Percentiles rank a stretch among this genome's conserved stretches.
phyloP scores from a whole-genome alignment of 192 early-diverging fungal species.

The Entomortierella lignicola region DNA sequence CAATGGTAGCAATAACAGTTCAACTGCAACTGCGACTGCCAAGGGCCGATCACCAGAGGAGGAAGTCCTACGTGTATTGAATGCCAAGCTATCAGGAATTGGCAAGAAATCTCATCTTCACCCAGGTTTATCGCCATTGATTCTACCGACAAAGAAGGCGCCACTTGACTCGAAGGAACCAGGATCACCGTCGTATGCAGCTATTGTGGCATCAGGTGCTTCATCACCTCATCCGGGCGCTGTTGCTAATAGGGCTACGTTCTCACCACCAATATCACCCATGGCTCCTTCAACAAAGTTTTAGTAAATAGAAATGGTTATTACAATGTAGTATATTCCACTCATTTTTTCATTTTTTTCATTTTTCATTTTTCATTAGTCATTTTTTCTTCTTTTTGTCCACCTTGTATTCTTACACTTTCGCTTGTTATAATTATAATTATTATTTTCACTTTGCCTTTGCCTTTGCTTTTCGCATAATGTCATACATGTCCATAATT shows the following conservation, averaged over 20 bases:
- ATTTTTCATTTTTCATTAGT: too few relatives aligned
- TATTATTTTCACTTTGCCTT: background rate
- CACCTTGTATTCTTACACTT: too few relatives aligned
- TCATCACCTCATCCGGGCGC: constrained; percentile 26
- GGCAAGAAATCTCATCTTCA: constrained; percentile 20
- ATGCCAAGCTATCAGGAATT: constrained; percentile 18
- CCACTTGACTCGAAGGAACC: constrained; percentile 1
- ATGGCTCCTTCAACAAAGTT: background rate
- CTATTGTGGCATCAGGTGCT: constrained; percentile 38
- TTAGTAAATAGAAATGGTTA: too few relatives aligned
- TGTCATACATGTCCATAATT: too few relatives aligned
- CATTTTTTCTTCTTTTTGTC: too few relatives aligned
- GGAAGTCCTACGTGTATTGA: constrained; percentile 40
- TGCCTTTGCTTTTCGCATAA: background rate
- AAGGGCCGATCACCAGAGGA: constrained; percentile 39
- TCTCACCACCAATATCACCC: background rate
- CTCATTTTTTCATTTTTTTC: background rate
- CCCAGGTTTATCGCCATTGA: background rate
- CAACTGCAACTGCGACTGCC: background rate
- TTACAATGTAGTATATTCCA: too few relatives aligned
- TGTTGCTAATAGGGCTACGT: background rate
- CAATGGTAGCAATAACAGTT: background rate
- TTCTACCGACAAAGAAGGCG: background rate
- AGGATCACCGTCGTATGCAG: constrained; percentile 42
- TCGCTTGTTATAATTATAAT: background rate